Percentiles rank a stretch among this genome's conserved stretches.
Evolutionary conservation across 345 rosid genomes (phyloP).

Genomic region (Eucalyptus marginata): DNA sequence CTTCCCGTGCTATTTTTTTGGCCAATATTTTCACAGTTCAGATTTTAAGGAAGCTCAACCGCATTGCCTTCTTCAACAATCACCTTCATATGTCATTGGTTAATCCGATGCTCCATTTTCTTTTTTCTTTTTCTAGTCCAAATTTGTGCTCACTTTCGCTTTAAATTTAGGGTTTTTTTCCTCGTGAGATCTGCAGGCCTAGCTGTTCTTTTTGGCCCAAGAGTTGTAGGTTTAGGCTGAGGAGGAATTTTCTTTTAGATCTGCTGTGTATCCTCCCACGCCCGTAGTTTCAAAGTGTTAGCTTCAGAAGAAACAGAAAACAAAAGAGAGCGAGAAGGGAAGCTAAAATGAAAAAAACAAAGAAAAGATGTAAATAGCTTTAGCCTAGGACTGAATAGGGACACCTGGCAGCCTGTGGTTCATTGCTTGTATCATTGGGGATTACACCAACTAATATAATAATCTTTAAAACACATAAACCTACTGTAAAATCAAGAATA

Average conservation of each 20-base stretch:
- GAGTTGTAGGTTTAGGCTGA: rapidly evolving
- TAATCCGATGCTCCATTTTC: no score
- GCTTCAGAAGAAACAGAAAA: no score
- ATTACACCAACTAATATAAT: not conserved
- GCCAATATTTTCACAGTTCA: not conserved
- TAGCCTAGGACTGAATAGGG: not conserved
- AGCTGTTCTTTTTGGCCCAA: not conserved
- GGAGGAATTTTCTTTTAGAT: no score
- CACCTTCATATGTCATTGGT: no score
- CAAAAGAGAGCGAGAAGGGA: not conserved
- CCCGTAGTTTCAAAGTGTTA: no score
- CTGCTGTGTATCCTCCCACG: no score
- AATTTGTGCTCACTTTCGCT: no score
- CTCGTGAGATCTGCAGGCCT: not conserved
- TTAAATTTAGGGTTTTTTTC: not conserved
- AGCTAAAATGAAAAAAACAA: not conserved
- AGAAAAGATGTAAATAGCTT: not conserved
- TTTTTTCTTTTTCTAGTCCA: no score
- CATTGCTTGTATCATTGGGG: not conserved
- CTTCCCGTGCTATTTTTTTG: not conserved
- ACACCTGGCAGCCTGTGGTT: not conserved
- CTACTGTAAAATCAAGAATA: not conserved
- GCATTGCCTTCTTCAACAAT: no score
- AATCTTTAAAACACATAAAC: not conserved
- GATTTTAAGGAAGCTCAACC: not conserved